Base-by-base conservation (phyloP, 306 rosid genomes). In the Ochetophila trinervis region DNA sequence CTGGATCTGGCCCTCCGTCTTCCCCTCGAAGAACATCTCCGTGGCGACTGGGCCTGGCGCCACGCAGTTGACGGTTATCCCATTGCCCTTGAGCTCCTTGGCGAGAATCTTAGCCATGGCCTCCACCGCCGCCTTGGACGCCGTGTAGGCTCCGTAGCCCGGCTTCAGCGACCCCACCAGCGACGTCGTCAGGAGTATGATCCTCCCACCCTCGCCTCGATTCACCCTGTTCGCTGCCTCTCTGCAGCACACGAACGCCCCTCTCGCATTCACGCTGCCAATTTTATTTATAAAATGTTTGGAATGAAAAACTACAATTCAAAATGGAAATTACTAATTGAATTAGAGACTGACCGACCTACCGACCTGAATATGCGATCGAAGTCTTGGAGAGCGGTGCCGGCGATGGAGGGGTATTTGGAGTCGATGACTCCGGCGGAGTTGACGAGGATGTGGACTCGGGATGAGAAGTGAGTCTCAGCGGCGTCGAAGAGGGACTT, bases 71-170 rank as follows among this genome's bases (percentile, higher is more conserved):
- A 78, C 88, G 5, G 91, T 80, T 1, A 83, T 76, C 12, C 70
- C 55, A 6, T 72, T 80, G 13, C 88, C 91, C 57, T 65, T 83
- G 2, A 86, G 70, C 66, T 86, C 91, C 78, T 86, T 86, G 2
- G 91, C 91, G 19, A 79, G n/a, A 3, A 72, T 74, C 73, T 73
- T 83, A 5, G 53, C 19, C 86, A 86, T 80, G 1, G 86, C 60
- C 83, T 86, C 91, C 42, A 86, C 88, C 1, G 88, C 86, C 5
- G 91, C 86, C 72, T 86, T 86, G 18, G 91, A 82, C 5, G 86
- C 91, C 7, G 75, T 7, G 58, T 83, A 83, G 0, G 79, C 73
- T 0, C 68, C 81, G 44, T 5, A 70, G 0, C 80, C 73, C 0
- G 82, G 80, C 63, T 37, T 53, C 54, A 74, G 62, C 10, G 79